Base-by-base conservation (phyloP, 2,329 filamentous ascomycete species). In the Intubia oerlemansii region DNA sequence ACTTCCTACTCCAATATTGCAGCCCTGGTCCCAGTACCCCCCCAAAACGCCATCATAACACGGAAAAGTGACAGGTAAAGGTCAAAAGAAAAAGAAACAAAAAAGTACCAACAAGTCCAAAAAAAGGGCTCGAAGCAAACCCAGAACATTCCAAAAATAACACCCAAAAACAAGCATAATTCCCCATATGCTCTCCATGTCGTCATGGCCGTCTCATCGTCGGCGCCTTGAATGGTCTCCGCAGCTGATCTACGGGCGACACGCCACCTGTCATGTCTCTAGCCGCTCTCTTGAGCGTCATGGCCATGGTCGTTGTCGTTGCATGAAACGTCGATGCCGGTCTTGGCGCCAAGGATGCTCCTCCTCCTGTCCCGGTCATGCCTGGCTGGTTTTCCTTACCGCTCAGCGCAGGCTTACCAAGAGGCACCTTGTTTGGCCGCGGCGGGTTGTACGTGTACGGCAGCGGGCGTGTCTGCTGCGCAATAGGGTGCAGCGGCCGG, bases 201-300 rank as follows among this genome's bases (percentile, higher is more conserved):
- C n/a, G n/a, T n/a, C n/a, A 32, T 10, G 26, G 24, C 27, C 57
- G 51, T 33, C 56, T 59, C 13, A 66, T 57, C 9, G 60, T 66
- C 38, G 66, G 46, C 24, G 58, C 59, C 44, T 63, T 66, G 32
- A 68, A 69, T 5, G 64, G 64, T 40, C 57, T 64, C 31, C 52
- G 51, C 27, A 66, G 41, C 37, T 52, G 53, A 28, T 62, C 55
- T 41, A 67, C 53, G 0, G 57, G 54, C 24, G 57, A 49, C 18
- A 61, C 14, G 15, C 15, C 20, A 5, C 19, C 19, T 15, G 27
- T 11, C 7, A 23, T 17, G 19, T 10, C 14, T 5, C 11, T 14
- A 3, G 26, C 14, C 6, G 18, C 7, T 10, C 20, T 6, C 27
- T 22, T 44, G 48, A 23, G 49, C 49, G 33, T 59, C 7, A 13